These are phyloP conservation scores for Penicillium steckii DNA, from an alignment of 495 filamentous ascomycete species.

Conservation along the genomic window DNA sequence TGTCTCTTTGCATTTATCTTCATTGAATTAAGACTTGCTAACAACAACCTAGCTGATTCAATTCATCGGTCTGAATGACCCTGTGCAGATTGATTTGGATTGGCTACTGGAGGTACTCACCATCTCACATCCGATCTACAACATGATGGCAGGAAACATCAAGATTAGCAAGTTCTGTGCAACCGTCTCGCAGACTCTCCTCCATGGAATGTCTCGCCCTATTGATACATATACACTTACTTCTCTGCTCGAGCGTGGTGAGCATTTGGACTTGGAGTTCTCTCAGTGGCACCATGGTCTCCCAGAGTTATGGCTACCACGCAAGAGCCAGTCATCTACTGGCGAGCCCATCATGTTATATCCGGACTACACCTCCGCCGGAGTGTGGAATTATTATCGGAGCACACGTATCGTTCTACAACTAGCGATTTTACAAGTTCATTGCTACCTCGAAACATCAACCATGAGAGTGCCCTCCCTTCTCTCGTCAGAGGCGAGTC, in stretches of 20 bases:
- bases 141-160: constrained; percentile 11
- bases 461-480: too few species aligned
- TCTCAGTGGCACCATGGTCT: constrained; percentile 10
- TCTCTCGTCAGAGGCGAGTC: not conserved
- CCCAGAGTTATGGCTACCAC: constrained; percentile 12
- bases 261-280: constrained; percentile 11
- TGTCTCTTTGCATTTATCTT: not conserved
- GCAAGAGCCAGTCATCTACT: constrained; percentile 3
- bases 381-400: constrained; percentile 16
- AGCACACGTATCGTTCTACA: constrained; percentile 11
- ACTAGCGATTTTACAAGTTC: not conserved
- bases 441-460: not conserved
- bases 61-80: constrained; percentile 10
- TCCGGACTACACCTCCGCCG: constrained; percentile 5
- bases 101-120: constrained; percentile 11
- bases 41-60: constrained; percentile 11
- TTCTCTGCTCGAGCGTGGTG: not conserved
- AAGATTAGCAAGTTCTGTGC: constrained; percentile 8
- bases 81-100: constrained; percentile 10
- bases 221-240: not conserved
- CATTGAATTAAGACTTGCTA: not conserved
- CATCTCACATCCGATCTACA: constrained; percentile 11
- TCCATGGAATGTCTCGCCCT: not conserved
- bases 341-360: constrained; percentile 4
- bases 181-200: not conserved